These are phyloP conservation scores for Leishmania guyanensis DNA, from an alignment of 208 protist species.

Conservation along the genomic window DNA sequence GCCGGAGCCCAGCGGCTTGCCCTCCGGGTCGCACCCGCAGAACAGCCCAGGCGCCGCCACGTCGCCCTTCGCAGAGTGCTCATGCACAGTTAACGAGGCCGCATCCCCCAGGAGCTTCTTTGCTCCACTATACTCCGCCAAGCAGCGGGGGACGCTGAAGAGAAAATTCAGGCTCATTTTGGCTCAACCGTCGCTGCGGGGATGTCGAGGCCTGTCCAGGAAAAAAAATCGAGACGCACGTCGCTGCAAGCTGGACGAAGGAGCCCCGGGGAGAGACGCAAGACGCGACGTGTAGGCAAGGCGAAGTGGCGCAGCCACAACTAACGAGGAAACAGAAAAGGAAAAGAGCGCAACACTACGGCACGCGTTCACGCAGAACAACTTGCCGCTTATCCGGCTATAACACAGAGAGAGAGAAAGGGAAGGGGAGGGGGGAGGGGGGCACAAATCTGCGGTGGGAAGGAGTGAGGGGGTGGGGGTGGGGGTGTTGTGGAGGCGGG, in stretches of 20 bases:
- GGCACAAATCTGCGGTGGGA: neutral
- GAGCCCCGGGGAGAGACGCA: no score
- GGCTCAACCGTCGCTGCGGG: neutral
- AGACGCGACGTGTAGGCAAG: no score
- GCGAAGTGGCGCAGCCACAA: no score
- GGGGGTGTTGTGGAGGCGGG: neutral
- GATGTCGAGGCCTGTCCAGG: neutral
- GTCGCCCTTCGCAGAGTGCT: neutral
- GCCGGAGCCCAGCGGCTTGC: constrained; percentile 39
- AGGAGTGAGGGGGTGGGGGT: neutral
- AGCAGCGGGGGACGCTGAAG: constrained; percentile 18
- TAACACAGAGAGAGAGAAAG: neutral
- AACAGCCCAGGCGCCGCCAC: constrained; percentile 24
- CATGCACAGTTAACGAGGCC: constrained; percentile 7
- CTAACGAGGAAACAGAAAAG: no score
- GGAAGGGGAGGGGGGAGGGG: neutral
- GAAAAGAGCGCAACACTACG: no score
- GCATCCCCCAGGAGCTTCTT: constrained; percentile 28
- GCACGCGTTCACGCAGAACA: no score
- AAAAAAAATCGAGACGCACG: neutral
- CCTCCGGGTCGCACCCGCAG: constrained; percentile 39
- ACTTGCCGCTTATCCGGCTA: no score
- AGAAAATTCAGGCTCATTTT: constrained; percentile 28
- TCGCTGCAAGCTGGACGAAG: no score
- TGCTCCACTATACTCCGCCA: constrained; percentile 11